Percentiles rank a stretch among this genome's conserved stretches.
Conservation (phyloP, 768 basidiomycete species). For the Trametes maxima region DNA sequence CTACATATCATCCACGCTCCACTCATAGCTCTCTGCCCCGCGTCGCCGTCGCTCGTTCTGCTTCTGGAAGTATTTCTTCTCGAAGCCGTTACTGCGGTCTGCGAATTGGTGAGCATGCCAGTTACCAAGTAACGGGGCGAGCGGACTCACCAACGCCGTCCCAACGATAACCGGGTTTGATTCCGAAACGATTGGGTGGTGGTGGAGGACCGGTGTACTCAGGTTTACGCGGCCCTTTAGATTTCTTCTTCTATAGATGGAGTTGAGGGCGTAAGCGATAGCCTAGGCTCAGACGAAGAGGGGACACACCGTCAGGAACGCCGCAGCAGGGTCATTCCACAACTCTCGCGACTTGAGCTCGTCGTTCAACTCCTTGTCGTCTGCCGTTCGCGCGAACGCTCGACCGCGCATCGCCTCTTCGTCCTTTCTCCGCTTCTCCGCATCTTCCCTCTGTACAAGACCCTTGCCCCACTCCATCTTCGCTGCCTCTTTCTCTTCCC, state of each 20-base stretch:
- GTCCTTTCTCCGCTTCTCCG: constrained; percentile 64
- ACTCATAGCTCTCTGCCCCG: constrained; percentile 74
- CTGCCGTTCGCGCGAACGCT: constrained; percentile 75
- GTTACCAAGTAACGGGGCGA: neutral
- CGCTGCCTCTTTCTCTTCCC: constrained; percentile 81
- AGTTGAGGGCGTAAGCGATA: neutral
- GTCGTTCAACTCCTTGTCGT: constrained; percentile 86
- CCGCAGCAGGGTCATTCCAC: constrained; percentile 98
- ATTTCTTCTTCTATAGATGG: constrained; percentile 63
- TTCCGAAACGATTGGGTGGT: constrained; percentile 93
- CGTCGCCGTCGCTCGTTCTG: constrained; percentile 74
- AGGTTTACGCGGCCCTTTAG: constrained; percentile 78
- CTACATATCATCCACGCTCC: constrained; percentile 95
- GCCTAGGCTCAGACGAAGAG: neutral
- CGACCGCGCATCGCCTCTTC: constrained; percentile 66
- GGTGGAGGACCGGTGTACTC: constrained; percentile 87
- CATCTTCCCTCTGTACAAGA: constrained; percentile 82
- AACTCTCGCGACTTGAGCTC: constrained; percentile 77
- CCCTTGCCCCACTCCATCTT: constrained; percentile 99
- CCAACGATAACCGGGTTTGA: constrained; percentile 96
- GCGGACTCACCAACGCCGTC: constrained; percentile 86
- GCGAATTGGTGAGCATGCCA: neutral
- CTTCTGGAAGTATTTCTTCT: constrained; percentile 88
- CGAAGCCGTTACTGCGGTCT: constrained; percentile 95
- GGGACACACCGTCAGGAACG: constrained; percentile 79